Percentiles rank a stretch among this genome's conserved stretches.
Conservation (phyloP, 2,329 filamentous ascomycete genomes). For the Hypocrella siamensis region DNA sequence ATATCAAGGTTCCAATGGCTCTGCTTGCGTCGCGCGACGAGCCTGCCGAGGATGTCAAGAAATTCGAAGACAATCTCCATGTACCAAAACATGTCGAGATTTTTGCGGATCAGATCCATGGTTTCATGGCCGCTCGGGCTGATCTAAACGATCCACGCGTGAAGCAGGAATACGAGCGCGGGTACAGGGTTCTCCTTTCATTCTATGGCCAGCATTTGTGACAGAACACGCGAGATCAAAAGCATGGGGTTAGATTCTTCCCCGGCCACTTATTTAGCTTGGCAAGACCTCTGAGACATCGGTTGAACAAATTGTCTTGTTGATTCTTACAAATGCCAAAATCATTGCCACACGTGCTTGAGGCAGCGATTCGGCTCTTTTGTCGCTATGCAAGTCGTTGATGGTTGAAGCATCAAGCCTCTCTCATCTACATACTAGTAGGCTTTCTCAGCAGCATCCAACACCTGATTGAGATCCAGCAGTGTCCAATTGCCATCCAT, state of each 20-base stretch:
- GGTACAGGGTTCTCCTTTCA: slow-evolving; percentile 40
- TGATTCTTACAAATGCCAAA: too few relatives aligned
- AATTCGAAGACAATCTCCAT: slow-evolving; percentile 37
- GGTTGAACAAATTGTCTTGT: too few relatives aligned
- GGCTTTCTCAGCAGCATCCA: slow-evolving; percentile 24
- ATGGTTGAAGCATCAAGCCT: too few relatives aligned
- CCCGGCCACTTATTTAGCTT: too few relatives aligned
- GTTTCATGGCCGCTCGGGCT: slow-evolving; percentile 56
- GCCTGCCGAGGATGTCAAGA: slow-evolving; percentile 34
- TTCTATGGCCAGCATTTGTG: slow-evolving; percentile 40
- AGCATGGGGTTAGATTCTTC: too few relatives aligned
- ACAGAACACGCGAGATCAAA: neutral
- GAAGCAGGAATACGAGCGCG: slow-evolving; percentile 45
- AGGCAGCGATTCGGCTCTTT: neutral
- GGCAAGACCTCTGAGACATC: too few relatives aligned
- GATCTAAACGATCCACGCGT: slow-evolving; percentile 40
- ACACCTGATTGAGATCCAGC: slow-evolving; percentile 27
- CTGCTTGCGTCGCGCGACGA: slow-evolving; percentile 54
- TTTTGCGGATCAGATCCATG: slow-evolving; percentile 53
- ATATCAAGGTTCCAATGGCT: slow-evolving; percentile 43
- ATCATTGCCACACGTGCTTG: too few relatives aligned
- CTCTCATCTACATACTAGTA: too few relatives aligned
- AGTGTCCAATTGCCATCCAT: neutral
- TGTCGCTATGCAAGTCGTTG: neutral
- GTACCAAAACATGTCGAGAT: slow-evolving; percentile 46